Base-by-base conservation (phyloP, 2,329 filamentous ascomycete genomes). In the Coniosporium tulheliwenetii region DNA sequence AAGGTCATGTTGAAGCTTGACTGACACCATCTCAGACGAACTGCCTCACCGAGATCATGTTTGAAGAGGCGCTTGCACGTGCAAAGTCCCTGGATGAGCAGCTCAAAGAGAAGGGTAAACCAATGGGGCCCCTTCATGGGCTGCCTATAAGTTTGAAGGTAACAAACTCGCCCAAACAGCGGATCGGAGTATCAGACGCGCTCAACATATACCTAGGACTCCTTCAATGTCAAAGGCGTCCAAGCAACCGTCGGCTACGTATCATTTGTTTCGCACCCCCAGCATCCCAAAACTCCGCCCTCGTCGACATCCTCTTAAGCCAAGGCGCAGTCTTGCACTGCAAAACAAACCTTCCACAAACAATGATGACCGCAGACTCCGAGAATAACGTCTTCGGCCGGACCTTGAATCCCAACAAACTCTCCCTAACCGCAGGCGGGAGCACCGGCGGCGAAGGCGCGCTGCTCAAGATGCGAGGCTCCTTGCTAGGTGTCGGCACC, bases 391-490 rank as follows among this genome's bases (percentile, higher is more conserved):
- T 65, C 31, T 66, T 65, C 39, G 62, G 62, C 3, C 52, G 62
- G 8, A 60, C 73, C 0, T 58, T 80, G 2, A 82, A 81, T 50
- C 79, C 80, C 0, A 62, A 70, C 42, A 81, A 80, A 44, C 65
- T 72, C 1, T 59, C 65, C 14, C 62, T 78, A 30, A 75, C 72
- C 0, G 67, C 75, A 0, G 80, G 80, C 5, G 80, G 81, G 2
- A 75, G 70, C 8, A 75, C 72, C 0, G 79, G 79, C 9, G 80
- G 80, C 10, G 77, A 81, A 52, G 76, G 68, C 0, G 73, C 70
- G 0, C 55, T 80, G 8, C 49, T 80, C 14, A 70, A 69, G 4
- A 67, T 80, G 61, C 63, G 66, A 26, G 76, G 76, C 0, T 70
- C 63, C 30, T 62, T 74, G 40, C 50, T 81, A 1, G 78, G 78